Conservation (phyloP, 306 rosid species). For the Fagus sylvatica region DNA sequence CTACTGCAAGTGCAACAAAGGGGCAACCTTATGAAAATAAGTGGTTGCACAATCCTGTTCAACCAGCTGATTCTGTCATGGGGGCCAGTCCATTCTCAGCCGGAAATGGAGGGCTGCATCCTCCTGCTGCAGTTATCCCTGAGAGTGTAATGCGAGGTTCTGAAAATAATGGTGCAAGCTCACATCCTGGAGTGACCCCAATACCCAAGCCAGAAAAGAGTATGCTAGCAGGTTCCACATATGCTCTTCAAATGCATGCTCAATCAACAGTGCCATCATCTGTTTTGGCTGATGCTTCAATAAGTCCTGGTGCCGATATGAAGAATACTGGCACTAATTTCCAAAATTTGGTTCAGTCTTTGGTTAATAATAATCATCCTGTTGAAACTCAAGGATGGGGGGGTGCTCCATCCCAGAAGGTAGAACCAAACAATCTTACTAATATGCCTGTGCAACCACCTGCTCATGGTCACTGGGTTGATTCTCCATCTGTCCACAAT, state of each 20-base stretch:
- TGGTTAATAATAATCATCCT: conserved; percentile 41
- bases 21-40: conserved; percentile 55
- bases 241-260: conserved; percentile 46
- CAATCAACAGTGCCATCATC: conserved; percentile 41
- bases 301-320: conserved; percentile 45
- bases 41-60: conserved; percentile 64
- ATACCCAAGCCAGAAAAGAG: conserved; percentile 33
- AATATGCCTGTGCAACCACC: conserved; percentile 55
- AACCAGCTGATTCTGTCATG: conserved; percentile 37
- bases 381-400: conserved; percentile 66
- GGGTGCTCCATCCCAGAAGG: conserved; percentile 44
- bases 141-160: conserved; percentile 36
- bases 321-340: conserved; percentile 58
- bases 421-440: conserved; percentile 54
- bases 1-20: conserved; percentile 48
- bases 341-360: conserved; percentile 56
- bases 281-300: conserved; percentile 32
- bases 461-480: conserved; percentile 61
- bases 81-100: conserved; percentile 38
- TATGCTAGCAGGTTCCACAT: conserved; percentile 31
- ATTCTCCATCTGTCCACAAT: conserved; percentile 54
- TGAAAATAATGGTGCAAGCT: conserved; percentile 38
- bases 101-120: conserved; percentile 46
- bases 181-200: conserved; percentile 37
- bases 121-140: conserved; percentile 27